phyloP scores from a whole-genome alignment of 2,329 filamentous ascomycete species.

The Eutypella sp. region DNA sequence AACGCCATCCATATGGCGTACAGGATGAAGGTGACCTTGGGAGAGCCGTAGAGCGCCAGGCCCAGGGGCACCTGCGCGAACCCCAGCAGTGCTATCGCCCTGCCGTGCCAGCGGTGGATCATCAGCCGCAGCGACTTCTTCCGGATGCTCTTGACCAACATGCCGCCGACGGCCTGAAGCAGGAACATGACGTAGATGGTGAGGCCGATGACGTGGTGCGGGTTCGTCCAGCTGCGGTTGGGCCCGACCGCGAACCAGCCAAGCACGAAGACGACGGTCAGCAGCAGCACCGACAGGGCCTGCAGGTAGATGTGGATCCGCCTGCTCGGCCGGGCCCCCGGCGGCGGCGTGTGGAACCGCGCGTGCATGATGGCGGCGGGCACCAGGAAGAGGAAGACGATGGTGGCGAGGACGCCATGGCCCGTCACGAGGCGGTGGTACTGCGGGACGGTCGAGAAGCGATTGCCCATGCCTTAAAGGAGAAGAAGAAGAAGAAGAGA shows the following conservation, averaged over 20 bases:
- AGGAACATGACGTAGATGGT: constrained; percentile 71
- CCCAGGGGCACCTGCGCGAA: constrained; percentile 85
- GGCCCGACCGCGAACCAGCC: constrained; percentile 77
- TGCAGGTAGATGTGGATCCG: constrained; percentile 71
- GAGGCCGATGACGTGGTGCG: constrained; percentile 78
- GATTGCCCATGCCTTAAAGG: constrained; percentile 71
- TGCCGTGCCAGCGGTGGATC: constrained; percentile 85
- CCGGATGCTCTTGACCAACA: constrained; percentile 52
- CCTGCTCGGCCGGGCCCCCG: constrained; percentile 48
- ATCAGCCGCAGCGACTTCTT: constrained; percentile 49
- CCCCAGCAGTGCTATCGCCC: constrained; percentile 72
- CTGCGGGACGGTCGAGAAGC: constrained; percentile 62
- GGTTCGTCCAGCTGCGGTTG: constrained; percentile 67
- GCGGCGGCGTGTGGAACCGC: constrained; percentile 62
- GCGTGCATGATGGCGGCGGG: constrained; percentile 70
- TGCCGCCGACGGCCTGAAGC: constrained; percentile 65
- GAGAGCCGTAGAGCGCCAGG: constrained; percentile 87
- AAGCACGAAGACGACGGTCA: constrained; percentile 67
- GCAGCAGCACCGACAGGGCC: constrained; percentile 60
- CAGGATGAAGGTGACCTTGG: constrained; percentile 76
- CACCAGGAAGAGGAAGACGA: constrained; percentile 70
- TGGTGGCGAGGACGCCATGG: constrained; percentile 66
- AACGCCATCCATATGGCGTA: constrained; percentile 74
- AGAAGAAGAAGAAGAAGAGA: too few relatives aligned
- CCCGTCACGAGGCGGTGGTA: constrained; percentile 68